phyloP scores from a whole-genome alignment of 176 grass and related monocot species.

The Typha latifolia region DNA sequence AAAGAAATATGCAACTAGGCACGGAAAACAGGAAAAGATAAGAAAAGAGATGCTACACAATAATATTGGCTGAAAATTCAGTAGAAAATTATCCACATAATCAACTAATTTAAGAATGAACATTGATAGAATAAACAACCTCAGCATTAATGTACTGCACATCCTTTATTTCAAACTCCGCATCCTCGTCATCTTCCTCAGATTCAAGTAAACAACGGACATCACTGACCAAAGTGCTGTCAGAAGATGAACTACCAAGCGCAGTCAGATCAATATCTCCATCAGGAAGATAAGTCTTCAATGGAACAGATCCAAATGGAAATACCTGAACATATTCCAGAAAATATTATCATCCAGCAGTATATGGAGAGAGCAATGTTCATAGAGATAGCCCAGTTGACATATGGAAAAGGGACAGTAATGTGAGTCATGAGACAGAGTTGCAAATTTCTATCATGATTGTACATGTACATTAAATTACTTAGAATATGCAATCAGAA shows the following conservation, averaged over 20 bases:
- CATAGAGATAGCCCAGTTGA: background rate
- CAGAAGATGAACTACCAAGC: slow-evolving; percentile 35
- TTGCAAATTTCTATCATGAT: no score
- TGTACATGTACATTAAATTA: no score
- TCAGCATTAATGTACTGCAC: slow-evolving; percentile 64
- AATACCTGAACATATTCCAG: slow-evolving; percentile 37
- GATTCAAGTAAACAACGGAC: slow-evolving; percentile 47
- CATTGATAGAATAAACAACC: slow-evolving; percentile 23
- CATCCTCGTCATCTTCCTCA: slow-evolving; percentile 40
- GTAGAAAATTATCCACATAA: no score
- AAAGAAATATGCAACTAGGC: no score
- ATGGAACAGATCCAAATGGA: slow-evolving; percentile 77
- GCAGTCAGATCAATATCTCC: slow-evolving; percentile 89
- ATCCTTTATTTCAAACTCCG: slow-evolving; percentile 60
- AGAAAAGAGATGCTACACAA: no score
- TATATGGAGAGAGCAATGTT: background rate
- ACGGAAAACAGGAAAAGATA: no score
- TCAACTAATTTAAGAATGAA: no score
- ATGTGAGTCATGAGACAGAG: no score
- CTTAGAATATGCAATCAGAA: no score
- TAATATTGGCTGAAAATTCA: no score
- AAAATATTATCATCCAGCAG: slow-evolving; percentile 14
- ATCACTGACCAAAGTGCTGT: slow-evolving; percentile 41
- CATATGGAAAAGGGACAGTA: no score
- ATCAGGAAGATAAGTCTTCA: slow-evolving; percentile 96